phyloP scores from a whole-genome alignment of 352 stramenopile species.

The Thraustochytrium striatum region DNA sequence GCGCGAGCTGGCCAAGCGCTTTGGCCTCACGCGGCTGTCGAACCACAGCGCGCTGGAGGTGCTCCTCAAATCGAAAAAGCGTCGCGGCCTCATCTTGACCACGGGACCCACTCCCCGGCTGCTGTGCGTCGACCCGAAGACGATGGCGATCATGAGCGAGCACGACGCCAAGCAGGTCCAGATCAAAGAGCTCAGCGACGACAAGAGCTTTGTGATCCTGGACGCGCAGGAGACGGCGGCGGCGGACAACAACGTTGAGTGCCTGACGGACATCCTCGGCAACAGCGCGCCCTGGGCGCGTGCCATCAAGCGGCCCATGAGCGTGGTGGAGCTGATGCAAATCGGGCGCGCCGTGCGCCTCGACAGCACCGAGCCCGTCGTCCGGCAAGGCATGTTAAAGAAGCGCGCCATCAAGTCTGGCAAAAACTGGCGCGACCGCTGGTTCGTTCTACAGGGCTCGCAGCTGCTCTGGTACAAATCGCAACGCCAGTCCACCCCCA shows the following conservation, averaged over 20 bases:
- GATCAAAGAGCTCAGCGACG: neutral
- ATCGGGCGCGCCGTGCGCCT: neutral
- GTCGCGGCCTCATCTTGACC: conserved; percentile 17
- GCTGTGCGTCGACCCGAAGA: conserved; percentile 16
- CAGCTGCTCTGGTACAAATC: conserved; percentile 40
- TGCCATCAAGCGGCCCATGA: conserved; percentile 2
- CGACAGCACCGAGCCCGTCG: neutral
- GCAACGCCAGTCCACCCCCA: conserved; percentile 17
- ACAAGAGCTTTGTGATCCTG: conserved; percentile 34
- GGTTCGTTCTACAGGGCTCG: conserved; percentile 20
- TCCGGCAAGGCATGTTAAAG: conserved; percentile 12
- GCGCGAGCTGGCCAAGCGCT: neutral
- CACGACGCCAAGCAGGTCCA: neutral
- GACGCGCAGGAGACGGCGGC: neutral
- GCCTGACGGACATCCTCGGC: conserved; percentile 10
- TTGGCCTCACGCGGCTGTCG: neutral
- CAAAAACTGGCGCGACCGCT: conserved; percentile 16
- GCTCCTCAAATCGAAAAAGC: conserved; percentile 22
- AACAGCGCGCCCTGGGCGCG: conserved; percentile 5
- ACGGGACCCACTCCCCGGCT: neutral
- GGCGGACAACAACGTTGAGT: neutral
- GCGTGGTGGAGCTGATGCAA: conserved; percentile 9
- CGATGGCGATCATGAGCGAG: neutral
- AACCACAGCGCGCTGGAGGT: neutral
- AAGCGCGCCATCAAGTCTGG: conserved; percentile 27